A percentile compares a stretch with the other conserved stretches of the same genome.
Evolutionary conservation across 192 early-diverging fungal genomes (phyloP).

Genomic region (Backusella westeae): DNA sequence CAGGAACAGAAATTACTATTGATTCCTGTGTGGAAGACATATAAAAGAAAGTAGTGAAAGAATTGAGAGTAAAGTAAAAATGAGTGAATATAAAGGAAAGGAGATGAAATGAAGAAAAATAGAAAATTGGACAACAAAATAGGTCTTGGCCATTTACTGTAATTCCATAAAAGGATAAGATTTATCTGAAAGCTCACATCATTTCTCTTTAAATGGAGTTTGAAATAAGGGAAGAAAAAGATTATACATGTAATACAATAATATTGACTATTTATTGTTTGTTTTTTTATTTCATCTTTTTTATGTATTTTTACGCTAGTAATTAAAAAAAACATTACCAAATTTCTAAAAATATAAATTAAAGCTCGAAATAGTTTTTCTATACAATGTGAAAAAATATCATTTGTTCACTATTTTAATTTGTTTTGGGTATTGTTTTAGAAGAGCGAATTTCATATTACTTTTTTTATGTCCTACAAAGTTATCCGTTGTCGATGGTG

Average conservation of each 20-base stretch:
- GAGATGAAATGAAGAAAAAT: not conserved
- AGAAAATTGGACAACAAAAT: not conserved
- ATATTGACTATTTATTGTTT: not conserved
- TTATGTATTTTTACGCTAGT: not conserved
- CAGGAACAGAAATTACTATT: not conserved
- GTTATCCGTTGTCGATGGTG: not conserved
- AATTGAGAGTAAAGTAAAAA: not conserved
- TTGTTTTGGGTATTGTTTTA: not conserved
- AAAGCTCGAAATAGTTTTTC: not conserved
- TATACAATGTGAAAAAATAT: not conserved
- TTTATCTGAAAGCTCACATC: conserved; percentile 5
- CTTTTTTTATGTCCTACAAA: not conserved
- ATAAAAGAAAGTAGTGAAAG: not conserved
- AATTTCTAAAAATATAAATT: not conserved
- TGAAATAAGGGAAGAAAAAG: not conserved
- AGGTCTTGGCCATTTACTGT: conserved; percentile 1
- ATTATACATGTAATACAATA: not conserved
- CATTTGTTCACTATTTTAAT: not conserved
- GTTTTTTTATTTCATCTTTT: not conserved
- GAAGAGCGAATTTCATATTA: not conserved
- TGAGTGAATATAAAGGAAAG: conserved; percentile 7
- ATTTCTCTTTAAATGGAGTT: not conserved
- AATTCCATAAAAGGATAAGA: not conserved
- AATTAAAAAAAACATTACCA: not conserved
- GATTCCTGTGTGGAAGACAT: conserved; percentile 1